Percentiles rank a stretch among this genome's conserved stretches.
These are phyloP conservation scores for Kodamaea suecica DNA, from an alignment of 1,139 yeast genomes.

Conservation along the genomic window DNA sequence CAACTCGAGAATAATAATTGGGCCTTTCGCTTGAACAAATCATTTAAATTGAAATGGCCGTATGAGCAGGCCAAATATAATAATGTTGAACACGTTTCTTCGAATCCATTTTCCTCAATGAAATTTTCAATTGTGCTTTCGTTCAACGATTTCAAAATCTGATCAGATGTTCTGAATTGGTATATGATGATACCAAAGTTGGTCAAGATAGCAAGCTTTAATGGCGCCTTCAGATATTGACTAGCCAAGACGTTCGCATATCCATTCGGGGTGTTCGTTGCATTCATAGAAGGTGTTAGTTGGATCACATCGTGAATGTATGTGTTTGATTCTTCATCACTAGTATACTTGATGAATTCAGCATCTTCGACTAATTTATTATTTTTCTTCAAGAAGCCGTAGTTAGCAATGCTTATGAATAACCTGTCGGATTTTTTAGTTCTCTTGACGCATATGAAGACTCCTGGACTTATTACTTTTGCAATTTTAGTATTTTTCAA, in stretches of 20 bases:
- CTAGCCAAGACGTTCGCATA: conserved; percentile 81
- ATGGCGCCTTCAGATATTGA: conserved; percentile 63
- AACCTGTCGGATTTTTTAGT: conserved; percentile 49
- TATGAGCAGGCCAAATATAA: conserved; percentile 77
- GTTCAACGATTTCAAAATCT: conserved; percentile 64
- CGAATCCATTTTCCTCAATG: conserved; percentile 49
- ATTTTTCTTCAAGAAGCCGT: conserved; percentile 73
- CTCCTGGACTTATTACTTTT: conserved; percentile 76
- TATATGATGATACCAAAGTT: conserved; percentile 74
- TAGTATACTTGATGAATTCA: conserved; percentile 55
- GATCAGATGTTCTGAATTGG: conserved; percentile 76
- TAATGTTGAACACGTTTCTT: conserved; percentile 85
- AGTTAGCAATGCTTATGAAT: conserved; percentile 78
- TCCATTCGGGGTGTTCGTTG: conserved; percentile 72
- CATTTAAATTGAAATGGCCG: conserved; percentile 50
- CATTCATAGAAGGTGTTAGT: conserved; percentile 66
- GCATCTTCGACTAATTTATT: conserved; percentile 78
- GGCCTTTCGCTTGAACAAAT: conserved; percentile 46
- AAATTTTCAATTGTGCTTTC: conserved; percentile 54
- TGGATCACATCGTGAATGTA: conserved; percentile 70
- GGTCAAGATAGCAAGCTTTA: conserved; percentile 79
- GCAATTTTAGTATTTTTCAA: conserved; percentile 46
- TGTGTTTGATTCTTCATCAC: conserved; percentile 24
- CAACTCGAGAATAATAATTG: conserved; percentile 52
- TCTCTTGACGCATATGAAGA: conserved; percentile 55